phyloP scores from a whole-genome alignment of 352 stramenopile genomes.

The Pythium oligandrum region DNA sequence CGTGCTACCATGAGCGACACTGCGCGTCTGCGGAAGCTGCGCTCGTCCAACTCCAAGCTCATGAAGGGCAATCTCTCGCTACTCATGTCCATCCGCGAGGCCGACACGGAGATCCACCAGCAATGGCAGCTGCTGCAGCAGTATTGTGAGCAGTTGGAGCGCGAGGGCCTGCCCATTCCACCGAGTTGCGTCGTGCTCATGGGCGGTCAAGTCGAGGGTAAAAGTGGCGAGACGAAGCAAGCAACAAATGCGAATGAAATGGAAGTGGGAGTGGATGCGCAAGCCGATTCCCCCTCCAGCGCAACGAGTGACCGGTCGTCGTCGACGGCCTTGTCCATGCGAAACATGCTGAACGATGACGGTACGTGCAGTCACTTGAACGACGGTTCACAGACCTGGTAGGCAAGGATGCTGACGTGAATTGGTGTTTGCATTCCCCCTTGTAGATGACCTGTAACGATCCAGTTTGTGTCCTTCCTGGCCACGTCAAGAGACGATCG shows the following conservation, averaged over 20 bases:
- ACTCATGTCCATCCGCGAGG: constrained; percentile 48
- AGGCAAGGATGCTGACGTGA: too few relatives aligned
- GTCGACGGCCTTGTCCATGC: constrained; percentile 6
- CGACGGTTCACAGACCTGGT: too few relatives aligned
- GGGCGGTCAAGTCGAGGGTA: background rate
- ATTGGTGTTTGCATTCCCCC: too few relatives aligned
- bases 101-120: constrained; percentile 29
- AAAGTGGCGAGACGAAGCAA: background rate
- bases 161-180: constrained; percentile 22
- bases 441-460: too few relatives aligned
- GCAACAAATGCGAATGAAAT: background rate
- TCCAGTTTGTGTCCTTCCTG: too few relatives aligned
- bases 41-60: constrained; percentile 38
- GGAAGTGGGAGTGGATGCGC: too few relatives aligned
- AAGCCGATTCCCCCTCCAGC: too few relatives aligned
- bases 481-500: too few relatives aligned
- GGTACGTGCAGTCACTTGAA: background rate
- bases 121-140: constrained; percentile 23
- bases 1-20: constrained; percentile 12
- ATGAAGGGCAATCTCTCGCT: constrained; percentile 52
- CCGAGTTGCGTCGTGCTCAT: constrained; percentile 27
- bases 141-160: constrained; percentile 23
- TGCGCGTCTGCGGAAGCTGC: constrained; percentile 22
- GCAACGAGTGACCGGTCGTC: background rate
- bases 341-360: constrained; percentile 13